Base-by-base conservation (phyloP, 2,329 filamentous ascomycete species). In the Phyllosticta citribraziliensis region DNA sequence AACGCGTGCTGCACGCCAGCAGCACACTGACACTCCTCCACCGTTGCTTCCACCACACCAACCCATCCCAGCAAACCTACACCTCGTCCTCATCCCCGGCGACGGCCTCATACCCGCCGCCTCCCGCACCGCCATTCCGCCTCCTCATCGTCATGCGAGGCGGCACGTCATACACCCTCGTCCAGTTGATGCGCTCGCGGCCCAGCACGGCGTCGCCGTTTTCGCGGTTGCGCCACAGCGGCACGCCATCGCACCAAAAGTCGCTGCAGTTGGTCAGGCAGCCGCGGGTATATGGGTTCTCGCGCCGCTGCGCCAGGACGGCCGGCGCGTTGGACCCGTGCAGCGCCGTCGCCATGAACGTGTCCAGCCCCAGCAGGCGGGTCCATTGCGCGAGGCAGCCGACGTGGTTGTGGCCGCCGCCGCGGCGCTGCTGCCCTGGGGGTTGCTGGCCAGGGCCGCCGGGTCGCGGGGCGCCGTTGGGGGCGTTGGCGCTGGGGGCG, bases 191-290 rank as follows among this genome's bases (percentile, higher is more conserved):
- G 50, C 82, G 78, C 68, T 88, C 82, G 2, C 94, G 93, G 14
- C 86, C 89, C 8, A 99, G 76, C 72, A 91, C 77, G 0, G 88
- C 91, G 52, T 81, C 80, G 12, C 92, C 92, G 57, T 84, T 87
- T 68, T 89, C 85, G 62, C 88, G 82, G 67, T 81, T 84, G 11
- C 88, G 85, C 71, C 96, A 93, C 19, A 96, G 73, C 0, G 93
- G 88, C 2, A 89, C 87, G 1, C 89, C 85, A 71, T 97, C 94
- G 69, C 89, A 93, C 91, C 92, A 97, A 73, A 99, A 99, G 74
- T 99, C 95, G 66, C 84, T 88, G 75, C 94, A 99, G 71, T 99
- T 99, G 63, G 86, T 83, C n/a, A 95, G 67, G 50, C 91, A 80
- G 8, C 94, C 94, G 33, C 86, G 82, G 62, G 86, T 93, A 73